Base-by-base conservation (phyloP, 129 eudicot genomes). In the Silybum marianum region DNA sequence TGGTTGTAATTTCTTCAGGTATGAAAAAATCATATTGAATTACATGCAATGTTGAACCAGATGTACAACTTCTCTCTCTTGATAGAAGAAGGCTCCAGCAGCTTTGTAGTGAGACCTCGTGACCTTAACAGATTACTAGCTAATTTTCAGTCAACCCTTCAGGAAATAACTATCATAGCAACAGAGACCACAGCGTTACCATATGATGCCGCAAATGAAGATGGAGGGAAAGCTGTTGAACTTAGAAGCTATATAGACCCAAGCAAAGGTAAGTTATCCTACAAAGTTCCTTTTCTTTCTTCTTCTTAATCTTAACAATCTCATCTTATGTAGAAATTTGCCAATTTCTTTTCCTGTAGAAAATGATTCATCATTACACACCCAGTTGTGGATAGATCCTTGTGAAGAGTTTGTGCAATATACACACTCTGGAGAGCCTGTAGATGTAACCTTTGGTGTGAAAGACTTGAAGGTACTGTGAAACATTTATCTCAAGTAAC, bases 361-460 rank as follows among this genome's bases (percentile, higher is more conserved):
- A 73, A 95, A 88, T 84, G 99, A 93, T 88, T 89, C 98, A 26
- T 91, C 95, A 1, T 84, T 95, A 63, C 92, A 95, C 89, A 95
- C 99, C 14, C 99, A 95, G 85, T 81, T 95, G 80, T 95, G 99
- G 99, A 92, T 95, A 87, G 99, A 95, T 91, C 99, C 99, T 54
- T 58, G 84, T 66, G 99, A 93, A 91, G 99, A 95, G 90, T 95
- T 95, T 88, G 93, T 93, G 87, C 98, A 92, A 84, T 95, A 95
- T 83, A 85, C 85, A 63, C 99, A 95, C 90, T 28, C 84, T 32
- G 95, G 97, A 28, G 91, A 95, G 84, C 95, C 99, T 38, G 98
- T 91, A 42, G 99, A 95, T 86, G 90, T 95, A 28, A 95, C 98
- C 69, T 93, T 95, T 88, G 98, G 98, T 68, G 90, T 93, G 58